Evolutionary conservation across 2,329 filamentous ascomycete genomes (phyloP).

Genomic region (Hypoxylon sp.): DNA sequence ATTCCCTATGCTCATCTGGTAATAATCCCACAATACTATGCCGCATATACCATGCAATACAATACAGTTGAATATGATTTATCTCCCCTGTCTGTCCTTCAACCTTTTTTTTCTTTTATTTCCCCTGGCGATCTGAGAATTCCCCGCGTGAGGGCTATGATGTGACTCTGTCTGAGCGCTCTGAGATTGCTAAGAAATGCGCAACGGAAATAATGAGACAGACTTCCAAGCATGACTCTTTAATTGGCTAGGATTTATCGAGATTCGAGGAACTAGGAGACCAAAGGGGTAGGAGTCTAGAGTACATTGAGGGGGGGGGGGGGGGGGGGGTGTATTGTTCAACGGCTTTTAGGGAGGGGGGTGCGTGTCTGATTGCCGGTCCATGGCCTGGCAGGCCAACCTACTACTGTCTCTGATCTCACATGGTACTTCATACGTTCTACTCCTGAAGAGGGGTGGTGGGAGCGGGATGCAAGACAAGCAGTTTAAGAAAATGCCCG

Average conservation of each 20-base stretch:
- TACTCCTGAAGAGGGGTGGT: conserved; percentile 39
- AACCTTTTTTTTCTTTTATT: conserved; percentile 24
- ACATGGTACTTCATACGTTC: conserved; percentile 48
- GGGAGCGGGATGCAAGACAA: conserved; percentile 45
- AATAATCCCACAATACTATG: conserved; percentile 40
- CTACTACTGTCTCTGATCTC: conserved; percentile 45
- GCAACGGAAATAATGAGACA: conserved; percentile 52
- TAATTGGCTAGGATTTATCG: conserved; percentile 50
- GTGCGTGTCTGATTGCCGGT: conserved; percentile 52
- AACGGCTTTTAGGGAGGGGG: conserved; percentile 50
- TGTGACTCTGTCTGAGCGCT: conserved; percentile 46
- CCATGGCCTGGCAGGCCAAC: conserved; percentile 36
- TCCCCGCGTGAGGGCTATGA: conserved; percentile 49
- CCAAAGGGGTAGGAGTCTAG: conserved; percentile 38
- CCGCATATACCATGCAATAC: conserved; percentile 29
- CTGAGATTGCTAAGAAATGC: conserved; percentile 49
- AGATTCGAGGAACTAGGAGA: conserved; percentile 44
- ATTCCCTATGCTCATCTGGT: conserved; percentile 40
- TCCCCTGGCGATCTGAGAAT: conserved; percentile 49
- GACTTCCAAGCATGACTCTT: conserved; percentile 42
- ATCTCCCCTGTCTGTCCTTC: conserved; percentile 18
- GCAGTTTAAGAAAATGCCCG: conserved; percentile 49
- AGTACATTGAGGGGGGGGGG: conserved; percentile 38
- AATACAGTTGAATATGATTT: conserved; percentile 16
- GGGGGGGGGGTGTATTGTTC: conserved; percentile 46